These are phyloP conservation scores for Suillus alpinus DNA, from an alignment of 768 basidiomycete genomes.

Conservation along the genomic window DNA sequence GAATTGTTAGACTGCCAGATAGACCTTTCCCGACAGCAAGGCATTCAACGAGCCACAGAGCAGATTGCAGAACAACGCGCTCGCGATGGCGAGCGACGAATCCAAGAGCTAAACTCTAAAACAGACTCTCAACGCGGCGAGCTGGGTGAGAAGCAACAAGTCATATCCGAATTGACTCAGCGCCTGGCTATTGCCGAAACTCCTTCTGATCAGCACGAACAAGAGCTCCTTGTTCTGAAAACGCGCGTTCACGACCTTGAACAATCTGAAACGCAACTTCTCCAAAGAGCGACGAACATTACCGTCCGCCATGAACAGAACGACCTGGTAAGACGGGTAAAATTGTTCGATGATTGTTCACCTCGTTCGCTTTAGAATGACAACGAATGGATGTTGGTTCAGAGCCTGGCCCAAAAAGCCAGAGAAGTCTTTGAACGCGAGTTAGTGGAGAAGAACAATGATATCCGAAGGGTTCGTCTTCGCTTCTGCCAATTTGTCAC, in stretches of 20 bases:
- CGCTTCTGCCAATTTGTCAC: slow-evolving; percentile 2
- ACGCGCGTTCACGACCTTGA: slow-evolving; percentile 25
- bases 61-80: slow-evolving; percentile 21
- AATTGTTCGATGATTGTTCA: slow-evolving; percentile 11
- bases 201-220: slow-evolving; percentile 22
- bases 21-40: slow-evolving; percentile 26
- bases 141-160: slow-evolving; percentile 18
- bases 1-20: slow-evolving; percentile 7
- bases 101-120: slow-evolving; percentile 17
- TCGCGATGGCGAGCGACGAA: slow-evolving; percentile 18
- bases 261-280: slow-evolving; percentile 26
- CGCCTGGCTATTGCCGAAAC: slow-evolving; percentile 23
- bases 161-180: slow-evolving; percentile 18
- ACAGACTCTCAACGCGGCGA: slow-evolving; percentile 20
- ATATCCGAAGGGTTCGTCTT: slow-evolving; percentile 48
- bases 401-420: slow-evolving; percentile 41
- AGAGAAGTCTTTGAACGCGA: slow-evolving; percentile 51
- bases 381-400: slow-evolving; percentile 48
- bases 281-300: slow-evolving; percentile 24
- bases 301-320: slow-evolving; percentile 42
- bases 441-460: slow-evolving; percentile 52
- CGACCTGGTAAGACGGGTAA: slow-evolving; percentile 38
- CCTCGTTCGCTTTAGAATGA: slow-evolving; percentile 36
- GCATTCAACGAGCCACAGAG: slow-evolving; percentile 19
- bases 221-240: slow-evolving; percentile 23